Evolutionary conservation across 1,284 basidiomycete genomes (phyloP).

Genomic region (Marasmius sp.): DNA sequence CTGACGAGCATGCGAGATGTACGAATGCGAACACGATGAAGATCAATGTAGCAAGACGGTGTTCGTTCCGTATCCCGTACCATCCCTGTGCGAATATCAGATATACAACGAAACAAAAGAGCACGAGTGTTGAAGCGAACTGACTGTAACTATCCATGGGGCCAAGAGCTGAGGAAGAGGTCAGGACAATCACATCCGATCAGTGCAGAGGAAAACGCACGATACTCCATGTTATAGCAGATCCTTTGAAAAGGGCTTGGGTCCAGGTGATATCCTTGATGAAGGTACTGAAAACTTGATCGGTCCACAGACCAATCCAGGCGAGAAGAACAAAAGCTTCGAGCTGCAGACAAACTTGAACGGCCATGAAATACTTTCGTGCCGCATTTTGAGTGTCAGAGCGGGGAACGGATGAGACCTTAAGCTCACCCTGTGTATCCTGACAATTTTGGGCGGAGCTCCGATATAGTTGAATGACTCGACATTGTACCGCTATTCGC

Average conservation of each 20-base stretch:
- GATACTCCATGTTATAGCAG: constrained; percentile 44
- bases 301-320: constrained; percentile 54
- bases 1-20: constrained; percentile 41
- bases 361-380: constrained; percentile 49
- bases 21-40: constrained; percentile 43
- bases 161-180: constrained; percentile 37
- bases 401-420: not conserved
- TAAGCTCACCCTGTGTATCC: constrained; percentile 46
- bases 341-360: constrained; percentile 57
- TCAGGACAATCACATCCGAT: not conserved
- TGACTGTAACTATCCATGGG: constrained; percentile 51
- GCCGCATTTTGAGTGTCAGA: not conserved
- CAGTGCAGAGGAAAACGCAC: constrained; percentile 28
- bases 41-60: constrained; percentile 36
- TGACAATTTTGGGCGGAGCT: constrained; percentile 47
- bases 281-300: constrained; percentile 48
- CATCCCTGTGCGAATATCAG: constrained; percentile 40
- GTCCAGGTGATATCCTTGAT: constrained; percentile 43
- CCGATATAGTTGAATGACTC: constrained; percentile 55
- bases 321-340: constrained; percentile 52
- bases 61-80: constrained; percentile 50
- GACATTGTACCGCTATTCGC: constrained; percentile 39
- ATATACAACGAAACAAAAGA: not conserved
- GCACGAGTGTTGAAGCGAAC: constrained; percentile 1
- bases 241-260: constrained; percentile 40